phyloP scores from a whole-genome alignment of 1,284 basidiomycete species.

The Ganoderma leucocontextum region DNA sequence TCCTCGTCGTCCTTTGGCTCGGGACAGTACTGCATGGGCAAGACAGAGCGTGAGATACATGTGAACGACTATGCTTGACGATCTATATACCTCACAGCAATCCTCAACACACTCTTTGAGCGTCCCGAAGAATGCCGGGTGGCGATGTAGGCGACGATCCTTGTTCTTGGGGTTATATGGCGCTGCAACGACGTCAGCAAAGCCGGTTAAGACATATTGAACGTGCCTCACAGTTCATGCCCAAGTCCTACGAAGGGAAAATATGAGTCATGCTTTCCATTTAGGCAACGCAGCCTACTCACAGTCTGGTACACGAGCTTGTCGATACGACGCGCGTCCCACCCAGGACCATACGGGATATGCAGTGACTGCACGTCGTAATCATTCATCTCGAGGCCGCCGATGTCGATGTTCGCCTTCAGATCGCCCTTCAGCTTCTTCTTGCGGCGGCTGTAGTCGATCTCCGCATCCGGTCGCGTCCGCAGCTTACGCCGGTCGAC shows the following conservation, averaged over 20 bases:
- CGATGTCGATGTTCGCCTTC: conserved; percentile 51
- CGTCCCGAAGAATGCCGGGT: conserved; percentile 68
- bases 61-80: too few relatives aligned
- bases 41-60: background rate
- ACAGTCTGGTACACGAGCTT: conserved; percentile 64
- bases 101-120: conserved; percentile 64
- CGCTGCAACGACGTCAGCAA: conserved; percentile 42
- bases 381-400: conserved; percentile 62
- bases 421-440: conserved; percentile 59
- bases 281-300: conserved; percentile 7
- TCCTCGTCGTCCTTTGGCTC: conserved; percentile 61
- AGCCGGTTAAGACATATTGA: background rate
- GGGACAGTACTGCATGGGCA: conserved; percentile 52
- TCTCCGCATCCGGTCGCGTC: conserved; percentile 49
- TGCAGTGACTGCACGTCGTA: conserved; percentile 65
- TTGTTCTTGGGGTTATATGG: conserved; percentile 71
- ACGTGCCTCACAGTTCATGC: conserved; percentile 63
- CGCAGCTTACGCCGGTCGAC: conserved; percentile 55
- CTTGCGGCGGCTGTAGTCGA: conserved; percentile 33
- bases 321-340: conserved; percentile 64
- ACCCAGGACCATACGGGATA: conserved; percentile 69
- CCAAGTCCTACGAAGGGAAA: conserved; percentile 45
- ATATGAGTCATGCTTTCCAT: background rate
- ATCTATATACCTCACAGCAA: conserved; percentile 58
- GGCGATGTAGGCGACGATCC: conserved; percentile 62